Percentiles rank a stretch among this genome's conserved stretches.
phyloP scores from a whole-genome alignment of 176 grass and related monocot species.

The Musa schizocarpa region DNA sequence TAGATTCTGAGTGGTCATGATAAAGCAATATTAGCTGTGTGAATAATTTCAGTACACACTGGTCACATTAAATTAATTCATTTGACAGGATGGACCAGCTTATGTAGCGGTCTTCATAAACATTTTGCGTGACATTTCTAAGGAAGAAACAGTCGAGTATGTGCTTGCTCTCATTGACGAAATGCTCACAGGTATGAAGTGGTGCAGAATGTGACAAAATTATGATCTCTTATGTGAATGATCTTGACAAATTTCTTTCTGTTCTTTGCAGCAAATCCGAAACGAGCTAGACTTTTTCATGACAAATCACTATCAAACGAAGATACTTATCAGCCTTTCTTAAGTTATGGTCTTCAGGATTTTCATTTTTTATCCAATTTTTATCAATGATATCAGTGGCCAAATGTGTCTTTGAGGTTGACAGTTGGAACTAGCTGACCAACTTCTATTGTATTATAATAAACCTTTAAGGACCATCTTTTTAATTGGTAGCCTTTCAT shows the following conservation, averaged over 20 bases:
- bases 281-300: slow-evolving; percentile 69
- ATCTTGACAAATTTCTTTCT: slow-evolving; percentile 16
- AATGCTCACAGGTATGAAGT: slow-evolving; percentile 65
- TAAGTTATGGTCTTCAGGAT: slow-evolving; percentile 30
- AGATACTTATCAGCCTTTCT: slow-evolving; percentile 89
- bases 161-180: slow-evolving; percentile 94
- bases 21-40: background rate
- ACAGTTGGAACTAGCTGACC: background rate
- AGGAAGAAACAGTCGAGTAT: slow-evolving; percentile 95
- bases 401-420: background rate
- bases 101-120: slow-evolving; percentile 75
- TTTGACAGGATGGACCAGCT: slow-evolving; percentile 69
- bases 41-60: background rate
- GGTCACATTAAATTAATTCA: background rate
- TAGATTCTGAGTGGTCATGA: background rate
- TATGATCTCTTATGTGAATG: slow-evolving; percentile 17
- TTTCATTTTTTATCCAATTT: background rate
- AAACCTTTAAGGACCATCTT: too few relatives aligned
- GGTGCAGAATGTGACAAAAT: background rate
- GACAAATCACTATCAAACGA: slow-evolving; percentile 68
- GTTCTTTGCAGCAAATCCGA: slow-evolving; percentile 75
- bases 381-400: background rate
- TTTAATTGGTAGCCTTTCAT: too few relatives aligned
- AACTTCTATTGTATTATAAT: too few relatives aligned
- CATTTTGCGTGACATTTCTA: slow-evolving; percentile 68